Evolutionary conservation across 2,329 filamentous ascomycete genomes (phyloP), one percentile per base, ranked within the genome.

Genomic region (Volutella citrinella): DNA sequence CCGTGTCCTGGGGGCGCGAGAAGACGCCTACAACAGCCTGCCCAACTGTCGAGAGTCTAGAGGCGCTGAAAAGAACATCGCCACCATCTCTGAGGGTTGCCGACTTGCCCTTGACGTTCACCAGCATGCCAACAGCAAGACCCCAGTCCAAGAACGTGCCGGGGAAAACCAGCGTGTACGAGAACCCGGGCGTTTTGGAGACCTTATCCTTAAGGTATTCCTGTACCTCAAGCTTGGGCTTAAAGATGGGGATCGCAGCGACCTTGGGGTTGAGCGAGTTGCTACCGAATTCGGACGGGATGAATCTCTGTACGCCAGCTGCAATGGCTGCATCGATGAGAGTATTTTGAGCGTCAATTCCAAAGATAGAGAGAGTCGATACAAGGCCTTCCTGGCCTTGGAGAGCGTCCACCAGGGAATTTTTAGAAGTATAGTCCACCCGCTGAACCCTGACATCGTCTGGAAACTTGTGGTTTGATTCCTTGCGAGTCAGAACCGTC

Each of bases 291-390:
- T 80, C 75, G 5, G 68, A 69, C 6, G 75, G 74, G 20, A 80
- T 59, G 58, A 78, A 76, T 12, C 73, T 64, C 47, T 75, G 66
- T 7, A 80, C 72, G 15, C 74, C 72, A 6, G 73, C 75, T 8
- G 65, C 64, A 18, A 74, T 63, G 24, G 73, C 68, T 2, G 74
- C 76, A 23, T 78, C 67, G 27, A 78, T 65, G 36, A 78, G 57
- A n/a, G 69, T 48, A 19, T 38, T 32, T 14, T 36, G 34, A 19
- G 18, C 18, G 22, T 61, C 61, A 30, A 76, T 56, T 12, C 22
- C 22, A 12, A 24, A 7, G 22, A 11, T 24, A 14, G 22, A 24
- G 6, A 24, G 22, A 11, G 22, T 24, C 6, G 22, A 24, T 12
- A 24, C 22, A 24, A 24, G 22, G 14, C 22, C 22, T 11, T 24